phyloP scores from a whole-genome alignment of 306 rosid species.

The Hippophae tibetana region DNA sequence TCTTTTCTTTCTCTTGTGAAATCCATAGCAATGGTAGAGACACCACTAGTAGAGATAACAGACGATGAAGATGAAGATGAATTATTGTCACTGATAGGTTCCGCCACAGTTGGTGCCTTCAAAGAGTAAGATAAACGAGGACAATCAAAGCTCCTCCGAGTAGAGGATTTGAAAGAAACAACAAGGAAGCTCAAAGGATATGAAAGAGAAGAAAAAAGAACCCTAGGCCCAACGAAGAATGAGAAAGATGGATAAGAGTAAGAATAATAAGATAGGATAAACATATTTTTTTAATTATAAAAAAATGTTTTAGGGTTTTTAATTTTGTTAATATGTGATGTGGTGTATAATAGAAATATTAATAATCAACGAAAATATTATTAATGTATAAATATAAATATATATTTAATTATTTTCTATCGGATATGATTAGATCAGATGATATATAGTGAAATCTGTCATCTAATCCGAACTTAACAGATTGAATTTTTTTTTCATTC shows the following conservation, averaged over 20 bases:
- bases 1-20: constrained; percentile 14
- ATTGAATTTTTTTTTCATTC: too few relatives aligned
- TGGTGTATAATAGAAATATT: too few relatives aligned
- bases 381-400: too few relatives aligned
- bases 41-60: not conserved
- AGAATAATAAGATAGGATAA: constrained; percentile 20
- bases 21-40: not conserved
- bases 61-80: constrained; percentile 2
- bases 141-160: constrained; percentile 8
- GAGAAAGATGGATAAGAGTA: constrained; percentile 16
- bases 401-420: too few relatives aligned
- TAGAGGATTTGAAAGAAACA: constrained; percentile 18
- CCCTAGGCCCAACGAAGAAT: constrained; percentile 18
- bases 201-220: constrained; percentile 15
- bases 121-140: constrained; percentile 24
- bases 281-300: constrained; percentile 19
- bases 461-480: too few relatives aligned
- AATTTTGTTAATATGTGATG: too few relatives aligned
- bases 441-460: too few relatives aligned
- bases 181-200: constrained; percentile 18
- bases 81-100: constrained; percentile 28
- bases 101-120: constrained; percentile 31
- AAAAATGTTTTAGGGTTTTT: too few relatives aligned
- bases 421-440: too few relatives aligned
- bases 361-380: too few relatives aligned